Conservation (phyloP, 2,329 filamentous ascomycete species). For the Pseudocercospora fijiensis region DNA sequence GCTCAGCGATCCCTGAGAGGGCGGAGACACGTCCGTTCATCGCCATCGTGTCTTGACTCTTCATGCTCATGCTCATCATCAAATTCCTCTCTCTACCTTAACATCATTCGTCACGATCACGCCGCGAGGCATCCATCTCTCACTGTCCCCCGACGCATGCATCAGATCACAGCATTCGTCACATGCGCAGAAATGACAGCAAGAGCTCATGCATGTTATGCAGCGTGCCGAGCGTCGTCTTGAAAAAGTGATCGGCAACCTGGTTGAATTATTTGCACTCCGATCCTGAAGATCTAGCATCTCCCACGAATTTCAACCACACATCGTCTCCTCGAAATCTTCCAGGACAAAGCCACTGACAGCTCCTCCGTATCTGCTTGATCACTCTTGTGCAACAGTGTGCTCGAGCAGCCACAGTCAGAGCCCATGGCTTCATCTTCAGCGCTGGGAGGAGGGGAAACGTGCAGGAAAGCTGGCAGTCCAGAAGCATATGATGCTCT, state of each 20-base stretch:
- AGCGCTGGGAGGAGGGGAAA: neutral
- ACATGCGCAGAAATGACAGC: conserved; percentile 9
- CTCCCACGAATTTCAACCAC: neutral
- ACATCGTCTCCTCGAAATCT: neutral
- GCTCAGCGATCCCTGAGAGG: neutral
- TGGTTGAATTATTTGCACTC: neutral
- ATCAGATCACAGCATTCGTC: neutral
- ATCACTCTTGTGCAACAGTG: neutral
- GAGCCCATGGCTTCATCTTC: conserved; percentile 10
- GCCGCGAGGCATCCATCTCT: neutral
- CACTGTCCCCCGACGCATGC: neutral
- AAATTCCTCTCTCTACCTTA: neutral
- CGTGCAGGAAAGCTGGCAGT: conserved; percentile 10
- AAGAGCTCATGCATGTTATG: conserved; percentile 5
- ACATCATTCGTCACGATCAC: neutral
- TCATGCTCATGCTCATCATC: neutral
- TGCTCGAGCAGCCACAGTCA: neutral
- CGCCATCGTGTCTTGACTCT: neutral
- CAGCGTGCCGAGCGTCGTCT: conserved; percentile 6
- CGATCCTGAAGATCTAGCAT: neutral
- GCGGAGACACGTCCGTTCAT: neutral
- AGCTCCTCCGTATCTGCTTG: no score
- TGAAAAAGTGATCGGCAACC: conserved; percentile 5
- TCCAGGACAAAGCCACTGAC: no score
- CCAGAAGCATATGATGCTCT: conserved; percentile 34